Percentiles rank a stretch among this genome's conserved stretches.
phyloP scores from a whole-genome alignment of 164 flowering plant genomes.

The Dillenia suffruticosa region DNA sequence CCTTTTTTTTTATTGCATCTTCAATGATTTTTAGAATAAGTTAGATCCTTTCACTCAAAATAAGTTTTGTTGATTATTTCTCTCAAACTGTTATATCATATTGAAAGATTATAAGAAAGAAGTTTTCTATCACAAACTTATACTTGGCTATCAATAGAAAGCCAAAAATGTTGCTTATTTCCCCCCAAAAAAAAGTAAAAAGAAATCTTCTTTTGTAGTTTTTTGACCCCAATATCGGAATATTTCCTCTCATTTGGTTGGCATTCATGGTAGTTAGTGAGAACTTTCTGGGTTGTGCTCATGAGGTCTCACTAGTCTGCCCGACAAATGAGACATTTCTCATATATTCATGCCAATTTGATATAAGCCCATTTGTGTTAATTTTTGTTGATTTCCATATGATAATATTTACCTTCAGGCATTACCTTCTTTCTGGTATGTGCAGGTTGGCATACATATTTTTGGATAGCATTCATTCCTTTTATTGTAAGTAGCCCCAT shows the following conservation, averaged over 20 bases:
- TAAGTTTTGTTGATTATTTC: neutral
- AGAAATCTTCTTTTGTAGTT: too few relatives aligned
- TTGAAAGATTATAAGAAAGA: too few relatives aligned
- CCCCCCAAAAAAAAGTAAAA: too few relatives aligned
- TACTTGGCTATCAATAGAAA: too few relatives aligned
- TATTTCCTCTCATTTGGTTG: too few relatives aligned
- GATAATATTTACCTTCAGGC: neutral
- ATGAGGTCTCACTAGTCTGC: neutral
- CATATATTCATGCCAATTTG: neutral
- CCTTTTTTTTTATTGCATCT: neutral
- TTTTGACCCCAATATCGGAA: too few relatives aligned
- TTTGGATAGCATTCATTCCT: constrained; percentile 87
- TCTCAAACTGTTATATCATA: neutral
- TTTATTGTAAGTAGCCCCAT: constrained; percentile 48
- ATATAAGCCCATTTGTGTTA: neutral
- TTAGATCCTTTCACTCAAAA: neutral
- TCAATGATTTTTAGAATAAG: neutral
- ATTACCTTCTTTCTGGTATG: constrained; percentile 3
- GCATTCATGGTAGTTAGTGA: too few relatives aligned
- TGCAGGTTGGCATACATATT: constrained; percentile 94
- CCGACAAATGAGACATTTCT: neutral
- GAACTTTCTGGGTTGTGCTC: neutral
- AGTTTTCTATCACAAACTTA: too few relatives aligned
- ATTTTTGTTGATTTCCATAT: neutral
- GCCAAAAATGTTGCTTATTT: too few relatives aligned